These are phyloP conservation scores for Beta vulgaris DNA, from an alignment of 148 eudicot species.

Conservation along the genomic window DNA sequence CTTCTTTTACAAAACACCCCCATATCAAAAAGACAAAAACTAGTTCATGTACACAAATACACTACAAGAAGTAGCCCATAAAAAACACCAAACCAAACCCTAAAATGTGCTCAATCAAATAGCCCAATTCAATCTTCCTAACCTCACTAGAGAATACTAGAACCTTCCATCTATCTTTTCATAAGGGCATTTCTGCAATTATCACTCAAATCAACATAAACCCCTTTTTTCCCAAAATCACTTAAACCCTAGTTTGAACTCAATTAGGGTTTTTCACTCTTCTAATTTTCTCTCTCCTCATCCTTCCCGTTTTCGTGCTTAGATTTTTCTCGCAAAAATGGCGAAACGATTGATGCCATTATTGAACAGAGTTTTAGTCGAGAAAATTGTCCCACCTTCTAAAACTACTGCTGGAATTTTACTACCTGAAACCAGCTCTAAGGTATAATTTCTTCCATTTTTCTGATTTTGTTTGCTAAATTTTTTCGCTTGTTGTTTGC, in stretches of 20 bases:
- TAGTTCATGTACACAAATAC: too few species aligned
- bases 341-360: constrained; percentile 44
- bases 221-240: neutral
- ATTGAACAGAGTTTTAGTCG: constrained; percentile 44
- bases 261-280: constrained; percentile 12
- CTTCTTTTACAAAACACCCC: too few species aligned
- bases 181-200: neutral
- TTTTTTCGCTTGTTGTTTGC: neutral
- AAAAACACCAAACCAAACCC: neutral
- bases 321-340: constrained; percentile 21
- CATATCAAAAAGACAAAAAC: too few species aligned
- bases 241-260: constrained; percentile 30
- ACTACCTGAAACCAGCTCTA: constrained; percentile 38
- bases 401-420: constrained; percentile 46
- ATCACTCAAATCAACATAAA: neutral
- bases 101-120: neutral
- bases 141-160: constrained; percentile 2
- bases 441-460: constrained; percentile 16
- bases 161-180: constrained; percentile 10
- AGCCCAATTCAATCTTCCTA: neutral
- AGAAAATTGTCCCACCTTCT: constrained; percentile 43
- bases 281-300: neutral
- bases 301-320: neutral
- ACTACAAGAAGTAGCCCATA: neutral
- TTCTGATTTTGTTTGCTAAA: neutral